Conservation (phyloP, 192 early-diverging fungal genomes). For the Paraglomus occultum region DNA sequence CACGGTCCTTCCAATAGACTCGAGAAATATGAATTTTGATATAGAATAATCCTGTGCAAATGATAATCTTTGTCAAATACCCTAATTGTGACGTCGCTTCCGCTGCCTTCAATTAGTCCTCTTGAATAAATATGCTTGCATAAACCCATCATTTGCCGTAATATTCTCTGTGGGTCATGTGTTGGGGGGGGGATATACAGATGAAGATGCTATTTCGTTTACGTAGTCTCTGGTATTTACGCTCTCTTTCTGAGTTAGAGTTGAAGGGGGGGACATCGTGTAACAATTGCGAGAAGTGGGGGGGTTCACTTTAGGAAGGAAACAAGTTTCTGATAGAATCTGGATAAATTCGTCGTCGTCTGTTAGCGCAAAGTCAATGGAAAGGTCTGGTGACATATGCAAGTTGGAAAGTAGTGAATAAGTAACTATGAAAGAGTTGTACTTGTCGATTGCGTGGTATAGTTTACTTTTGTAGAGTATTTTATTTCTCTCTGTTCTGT, state of each 20-base stretch:
- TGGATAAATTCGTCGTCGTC: slow-evolving; percentile 30
- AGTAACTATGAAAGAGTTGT: no score
- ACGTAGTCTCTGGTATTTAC: slow-evolving; percentile 29
- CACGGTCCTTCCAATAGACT: slow-evolving; percentile 47
- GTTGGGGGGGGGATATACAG: slow-evolving; percentile 11
- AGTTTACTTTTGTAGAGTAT: no score
- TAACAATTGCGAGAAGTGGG: slow-evolving; percentile 10
- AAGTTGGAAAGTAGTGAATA: no score
- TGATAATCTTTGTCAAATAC: slow-evolving; percentile 48
- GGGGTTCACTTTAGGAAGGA: background rate
- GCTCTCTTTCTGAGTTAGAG: slow-evolving; percentile 29
- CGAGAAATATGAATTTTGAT: slow-evolving; percentile 52
- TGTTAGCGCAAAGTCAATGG: background rate
- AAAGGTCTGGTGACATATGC: slow-evolving; percentile 8
- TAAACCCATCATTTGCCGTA: slow-evolving; percentile 34
- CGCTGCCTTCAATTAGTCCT: slow-evolving; percentile 46
- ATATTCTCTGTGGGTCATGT: slow-evolving; percentile 27
- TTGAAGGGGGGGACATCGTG: slow-evolving; percentile 27
- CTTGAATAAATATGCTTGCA: slow-evolving; percentile 45
- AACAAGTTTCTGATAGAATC: background rate
- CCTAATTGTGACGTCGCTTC: slow-evolving; percentile 46
- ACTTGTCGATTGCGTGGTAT: no score
- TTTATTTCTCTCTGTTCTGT: no score
- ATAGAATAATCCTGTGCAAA: slow-evolving; percentile 53
- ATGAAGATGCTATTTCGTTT: slow-evolving; percentile 20